phyloP scores from a whole-genome alignment of 2,329 filamentous ascomycete genomes.

The Corniculantispora saksenae region DNA sequence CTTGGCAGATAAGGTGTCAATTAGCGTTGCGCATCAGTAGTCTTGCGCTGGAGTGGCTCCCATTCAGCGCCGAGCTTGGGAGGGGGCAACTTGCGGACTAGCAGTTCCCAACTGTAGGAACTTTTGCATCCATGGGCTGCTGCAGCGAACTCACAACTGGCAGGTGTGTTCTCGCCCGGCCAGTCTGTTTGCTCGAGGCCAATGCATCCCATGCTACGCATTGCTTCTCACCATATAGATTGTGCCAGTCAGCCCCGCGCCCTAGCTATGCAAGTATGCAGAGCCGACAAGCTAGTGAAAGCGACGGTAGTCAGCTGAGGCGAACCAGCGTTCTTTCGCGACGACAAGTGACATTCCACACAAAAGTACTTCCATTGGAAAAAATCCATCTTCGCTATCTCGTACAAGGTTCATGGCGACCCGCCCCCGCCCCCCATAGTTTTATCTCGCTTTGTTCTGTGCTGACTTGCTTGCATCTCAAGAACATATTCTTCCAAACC shows the following conservation, averaged over 20 bases:
- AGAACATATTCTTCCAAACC: background rate
- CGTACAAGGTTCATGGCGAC: background rate
- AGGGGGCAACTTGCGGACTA: background rate
- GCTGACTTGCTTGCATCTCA: background rate
- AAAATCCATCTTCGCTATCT: background rate
- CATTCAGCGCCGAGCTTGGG: background rate
- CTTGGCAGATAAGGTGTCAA: slow-evolving; percentile 20
- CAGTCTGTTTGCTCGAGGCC: background rate
- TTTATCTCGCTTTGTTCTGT: background rate
- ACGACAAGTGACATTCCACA: background rate
- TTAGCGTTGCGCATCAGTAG: slow-evolving; percentile 5
- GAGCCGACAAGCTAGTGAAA: background rate
- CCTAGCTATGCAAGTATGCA: background rate
- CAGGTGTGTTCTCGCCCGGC: background rate
- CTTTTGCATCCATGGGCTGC: slow-evolving; percentile 3
- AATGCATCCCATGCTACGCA: background rate
- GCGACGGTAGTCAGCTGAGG: slow-evolving; percentile 9
- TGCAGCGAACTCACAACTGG: background rate
- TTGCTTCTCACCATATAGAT: background rate
- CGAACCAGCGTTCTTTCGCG: background rate
- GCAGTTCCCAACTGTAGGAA: background rate
- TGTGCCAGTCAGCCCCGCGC: background rate
- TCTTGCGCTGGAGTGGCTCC: background rate
- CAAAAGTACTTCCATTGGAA: background rate
- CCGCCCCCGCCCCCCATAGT: background rate